Evolutionary conservation across 306 rosid species (phyloP), one percentile per base, ranked within the genome.

Genomic region (Acmispon strigosus): DNA sequence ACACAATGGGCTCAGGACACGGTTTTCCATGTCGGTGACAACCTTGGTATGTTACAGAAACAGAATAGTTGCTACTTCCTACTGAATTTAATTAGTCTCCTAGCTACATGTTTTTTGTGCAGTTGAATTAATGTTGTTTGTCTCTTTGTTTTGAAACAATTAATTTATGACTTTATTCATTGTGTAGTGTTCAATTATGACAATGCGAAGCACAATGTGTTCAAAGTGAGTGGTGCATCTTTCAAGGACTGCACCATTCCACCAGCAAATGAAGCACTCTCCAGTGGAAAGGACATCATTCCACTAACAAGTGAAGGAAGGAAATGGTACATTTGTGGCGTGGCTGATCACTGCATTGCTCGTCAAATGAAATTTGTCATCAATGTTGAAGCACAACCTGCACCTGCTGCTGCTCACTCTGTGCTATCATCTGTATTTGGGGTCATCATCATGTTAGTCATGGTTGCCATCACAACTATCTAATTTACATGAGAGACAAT

Each of bases 11-110:
- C 88, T 9, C 12, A 70, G n/a, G 83, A 17, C 45, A 80, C 74
- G 50, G 69, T 53, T 18, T 80, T 84, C 34, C 68, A 0, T 6
- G 79, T 81, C 37, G 85, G 88, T 11, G 88, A 80, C 56, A 66
- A 11, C 56, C 78, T 84, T 62, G 78, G 83, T 82, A 68, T 1
- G 43, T 39, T 1, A 39, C 1, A 0, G 7, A 36, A 6, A 36
- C 34, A 27, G 24, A 22, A 22, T 3, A 22, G 3, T 22, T 3
- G 3, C 32, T 27, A 27, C 37, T 32, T n/a, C n/a, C n/a, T n/a
- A n/a, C n/a, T n/a, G n/a, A n/a, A n/a, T n/a, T n/a, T n/a, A n/a
- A n/a, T n/a, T n/a, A n/a, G n/a, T n/a, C n/a, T n/a, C 8, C 32
- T 27, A 27, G 32, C 32, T 2, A 27, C 32, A 1, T 27, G 32